Percentiles rank a stretch among this genome's conserved stretches.
phyloP scores from a whole-genome alignment of 768 basidiomycete species.

The Mycena venus region DNA sequence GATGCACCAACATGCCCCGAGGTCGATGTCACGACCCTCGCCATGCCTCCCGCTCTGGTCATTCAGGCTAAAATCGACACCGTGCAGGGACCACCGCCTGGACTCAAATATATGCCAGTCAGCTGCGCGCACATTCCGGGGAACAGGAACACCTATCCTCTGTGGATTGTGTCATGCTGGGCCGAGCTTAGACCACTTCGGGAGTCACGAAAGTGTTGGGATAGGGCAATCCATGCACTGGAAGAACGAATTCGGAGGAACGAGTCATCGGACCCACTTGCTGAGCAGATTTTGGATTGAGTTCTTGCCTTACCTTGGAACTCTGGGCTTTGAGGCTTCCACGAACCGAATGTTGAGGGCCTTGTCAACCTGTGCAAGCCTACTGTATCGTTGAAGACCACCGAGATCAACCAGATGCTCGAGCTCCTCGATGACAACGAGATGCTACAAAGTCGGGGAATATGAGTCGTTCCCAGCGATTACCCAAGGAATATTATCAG shows the following conservation, averaged over 20 bases:
- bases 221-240: neutral
- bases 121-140: neutral
- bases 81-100: neutral
- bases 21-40: neutral
- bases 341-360: neutral
- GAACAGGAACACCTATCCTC: neutral
- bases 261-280: neutral
- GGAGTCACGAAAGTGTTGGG: neutral
- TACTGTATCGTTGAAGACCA: neutral
- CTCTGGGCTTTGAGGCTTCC: neutral
- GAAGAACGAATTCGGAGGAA: neutral
- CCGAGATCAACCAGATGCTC: neutral
- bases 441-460: neutral
- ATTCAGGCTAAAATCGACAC: neutral
- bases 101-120: neutral
- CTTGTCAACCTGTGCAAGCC: neutral
- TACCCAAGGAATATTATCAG: neutral
- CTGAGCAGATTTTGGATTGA: neutral
- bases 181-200: neutral
- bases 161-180: neutral
- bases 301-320: neutral
- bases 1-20: neutral
- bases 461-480: neutral
- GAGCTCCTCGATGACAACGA: neutral
- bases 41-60: neutral